Base-by-base conservation (phyloP, 208 protist genomes). In the Polymyxa betae region DNA sequence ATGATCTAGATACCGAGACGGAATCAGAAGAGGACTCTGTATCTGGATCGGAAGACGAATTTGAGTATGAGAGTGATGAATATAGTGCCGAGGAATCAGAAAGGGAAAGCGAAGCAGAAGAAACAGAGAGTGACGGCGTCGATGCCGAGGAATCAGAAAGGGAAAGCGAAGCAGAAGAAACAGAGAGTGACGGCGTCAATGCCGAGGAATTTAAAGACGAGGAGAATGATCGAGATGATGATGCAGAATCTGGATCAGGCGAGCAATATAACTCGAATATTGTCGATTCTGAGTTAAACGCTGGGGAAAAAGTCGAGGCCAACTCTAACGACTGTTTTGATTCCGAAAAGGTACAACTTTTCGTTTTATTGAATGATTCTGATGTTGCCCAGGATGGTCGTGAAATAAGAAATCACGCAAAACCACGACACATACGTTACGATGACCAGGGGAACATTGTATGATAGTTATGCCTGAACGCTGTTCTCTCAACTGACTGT, bases 151-250 rank as follows among this genome's bases (percentile, higher is more conserved):
- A 60, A 24, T 5, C 5, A 29, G 49, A 60, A 60, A 60, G 5
- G 24, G 49, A 60, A 60, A 24, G 24, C 24, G 49, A 60, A 5
- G 49, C 5, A 29, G 5, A 24, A 29, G 24, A 5, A 60, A 60
- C 49, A 60, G 49, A 29, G 49, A 60, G 49, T 60, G 49, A 60
- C 24, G 49, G 24, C 12, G 49, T n/a, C n/a, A n/a, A n/a, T 20
- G 72, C 5, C 72, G 16, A 82, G 35, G 72, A 82, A 5, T 5
- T 20, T 38, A 82, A n/a, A 40, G 40, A n/a, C 35, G 72, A 35
- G 16, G 72, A 82, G 16, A n/a, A 82, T 43, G n/a, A 82, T 82
- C 5, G 35, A 5, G 72, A 82, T 82, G 40, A 82, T 20, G n/a
- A 82, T 82, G 72, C 16, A 5, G 72, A 82, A 82, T 5, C 16